Conservation (phyloP, 2,329 filamentous ascomycete species). For the Aspergillus eucalypticola region DNA sequence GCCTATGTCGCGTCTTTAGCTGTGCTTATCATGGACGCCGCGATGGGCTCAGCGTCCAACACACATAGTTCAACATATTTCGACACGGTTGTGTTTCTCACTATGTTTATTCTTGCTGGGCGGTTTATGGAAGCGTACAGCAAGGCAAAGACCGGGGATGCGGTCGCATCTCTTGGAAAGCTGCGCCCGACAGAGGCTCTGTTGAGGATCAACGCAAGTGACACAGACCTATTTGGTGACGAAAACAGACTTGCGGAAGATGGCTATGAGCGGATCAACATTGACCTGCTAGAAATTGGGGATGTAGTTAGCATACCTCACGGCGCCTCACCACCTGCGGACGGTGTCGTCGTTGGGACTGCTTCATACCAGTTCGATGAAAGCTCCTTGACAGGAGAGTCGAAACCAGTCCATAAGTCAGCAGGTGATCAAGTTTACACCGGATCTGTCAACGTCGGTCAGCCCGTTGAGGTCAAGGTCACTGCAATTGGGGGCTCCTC, state of each 20-base stretch:
- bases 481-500: constrained; percentile 49
- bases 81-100: constrained; percentile 89
- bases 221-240: background rate
- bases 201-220: constrained; percentile 51
- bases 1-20: constrained; percentile 82
- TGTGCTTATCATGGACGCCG: constrained; percentile 66
- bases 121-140: constrained; percentile 72
- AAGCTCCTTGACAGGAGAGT: constrained; percentile 73
- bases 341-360: constrained; percentile 62
- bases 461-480: constrained; percentile 47
- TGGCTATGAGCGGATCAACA: constrained; percentile 50
- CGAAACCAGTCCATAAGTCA: constrained; percentile 46
- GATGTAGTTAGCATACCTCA: constrained; percentile 74
- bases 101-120: constrained; percentile 76
- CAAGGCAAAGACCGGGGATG: constrained; percentile 86
- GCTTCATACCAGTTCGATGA: constrained; percentile 77
- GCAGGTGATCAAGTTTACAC: constrained; percentile 47
- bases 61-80: constrained; percentile 70
- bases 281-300: constrained; percentile 72
- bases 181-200: constrained; percentile 75
- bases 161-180: constrained; percentile 75
- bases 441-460: constrained; percentile 50
- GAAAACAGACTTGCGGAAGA: constrained; percentile 12
- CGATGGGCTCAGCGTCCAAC: constrained; percentile 39
- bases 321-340: constrained; percentile 80